Evolutionary conservation across 2,329 filamentous ascomycete genomes (phyloP).

Genomic region (Lachnellula subtilissima): DNA sequence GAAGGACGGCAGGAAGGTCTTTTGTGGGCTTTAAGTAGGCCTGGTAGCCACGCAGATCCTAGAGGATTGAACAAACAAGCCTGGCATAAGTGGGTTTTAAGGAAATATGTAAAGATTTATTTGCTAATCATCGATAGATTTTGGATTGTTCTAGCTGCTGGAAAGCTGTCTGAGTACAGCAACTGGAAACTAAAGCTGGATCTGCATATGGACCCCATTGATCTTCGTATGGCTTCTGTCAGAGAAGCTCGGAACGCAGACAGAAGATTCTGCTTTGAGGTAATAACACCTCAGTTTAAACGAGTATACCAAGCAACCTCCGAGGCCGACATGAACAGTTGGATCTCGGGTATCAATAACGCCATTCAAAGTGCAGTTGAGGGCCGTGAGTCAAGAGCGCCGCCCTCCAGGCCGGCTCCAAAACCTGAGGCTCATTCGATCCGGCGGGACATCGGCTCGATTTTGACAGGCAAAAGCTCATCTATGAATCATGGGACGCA

Average conservation of each 20-base stretch:
- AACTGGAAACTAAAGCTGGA: constrained; percentile 99
- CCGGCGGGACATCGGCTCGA: constrained; percentile 84
- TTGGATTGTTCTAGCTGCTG: constrained; percentile 97
- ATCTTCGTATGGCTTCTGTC: constrained; percentile 93
- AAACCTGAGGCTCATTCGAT: constrained; percentile 46
- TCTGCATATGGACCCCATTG: constrained; percentile 96
- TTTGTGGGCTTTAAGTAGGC: constrained; percentile 88
- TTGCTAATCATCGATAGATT: constrained; percentile 56
- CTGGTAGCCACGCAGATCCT: constrained; percentile 90
- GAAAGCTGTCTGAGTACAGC: constrained; percentile 94
- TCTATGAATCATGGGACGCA: constrained; percentile 50
- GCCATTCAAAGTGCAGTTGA: constrained; percentile 95
- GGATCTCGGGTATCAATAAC: constrained; percentile 96
- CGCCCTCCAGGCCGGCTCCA: constrained; percentile 36
- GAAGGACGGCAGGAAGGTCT: constrained; percentile 87
- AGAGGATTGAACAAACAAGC: constrained; percentile 94
- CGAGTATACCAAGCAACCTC: constrained; percentile 96
- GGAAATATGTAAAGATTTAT: neutral
- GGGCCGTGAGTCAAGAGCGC: constrained; percentile 59
- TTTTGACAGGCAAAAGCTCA: constrained; percentile 86
- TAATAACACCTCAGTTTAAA: constrained; percentile 94
- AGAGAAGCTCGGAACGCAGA: constrained; percentile 93
- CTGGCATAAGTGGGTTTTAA: constrained; percentile 83
- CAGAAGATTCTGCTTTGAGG: constrained; percentile 93
- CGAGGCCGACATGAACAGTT: constrained; percentile 95